A percentile compares a stretch with the other conserved stretches of the same genome.
phyloP scores from a whole-genome alignment of 1,284 basidiomycete species.

The Megacollybia platyphylla region DNA sequence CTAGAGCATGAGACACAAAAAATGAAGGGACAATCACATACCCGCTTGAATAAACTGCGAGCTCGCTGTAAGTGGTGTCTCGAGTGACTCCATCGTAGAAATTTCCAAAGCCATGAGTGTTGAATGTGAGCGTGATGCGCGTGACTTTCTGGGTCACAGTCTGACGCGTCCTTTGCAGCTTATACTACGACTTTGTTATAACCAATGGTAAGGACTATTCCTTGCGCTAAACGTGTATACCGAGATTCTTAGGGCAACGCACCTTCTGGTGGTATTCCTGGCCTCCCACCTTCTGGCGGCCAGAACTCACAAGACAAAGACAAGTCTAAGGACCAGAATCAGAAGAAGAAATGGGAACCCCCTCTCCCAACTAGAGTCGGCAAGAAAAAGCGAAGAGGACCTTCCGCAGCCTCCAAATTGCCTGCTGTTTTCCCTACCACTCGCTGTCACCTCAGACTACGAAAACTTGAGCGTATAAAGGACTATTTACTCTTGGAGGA shows the following conservation, averaged over 20 bases:
- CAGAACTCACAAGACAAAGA: conserved; percentile 39
- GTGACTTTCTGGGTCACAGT: neutral
- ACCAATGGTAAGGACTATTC: conserved; percentile 14
- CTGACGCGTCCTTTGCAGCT: conserved; percentile 10
- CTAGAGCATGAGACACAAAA: conserved; percentile 14
- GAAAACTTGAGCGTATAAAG: conserved; percentile 97
- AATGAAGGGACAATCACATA: conserved; percentile 9
- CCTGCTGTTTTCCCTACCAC: conserved; percentile 93
- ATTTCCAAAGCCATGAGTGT: neutral
- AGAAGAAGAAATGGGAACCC: conserved; percentile 99
- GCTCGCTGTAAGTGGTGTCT: conserved; percentile 42
- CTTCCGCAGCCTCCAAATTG: conserved; percentile 84
- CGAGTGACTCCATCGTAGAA: conserved; percentile 13
- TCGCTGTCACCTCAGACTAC: conserved; percentile 88
- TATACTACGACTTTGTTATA: neutral
- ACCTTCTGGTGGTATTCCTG: conserved; percentile 39
- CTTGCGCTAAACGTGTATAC: conserved; percentile 1
- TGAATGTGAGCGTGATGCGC: neutral
- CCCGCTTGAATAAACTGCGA: conserved; percentile 73
- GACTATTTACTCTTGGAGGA: conserved; percentile 97
- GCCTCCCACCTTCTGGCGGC: conserved; percentile 31
- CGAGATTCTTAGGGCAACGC: conserved; percentile 53
- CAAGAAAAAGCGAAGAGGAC: conserved; percentile 88
- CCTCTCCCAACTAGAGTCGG: conserved; percentile 96
- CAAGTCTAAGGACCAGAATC: conserved; percentile 36